phyloP scores from a whole-genome alignment of 768 basidiomycete species.

The Suillus lakei region DNA sequence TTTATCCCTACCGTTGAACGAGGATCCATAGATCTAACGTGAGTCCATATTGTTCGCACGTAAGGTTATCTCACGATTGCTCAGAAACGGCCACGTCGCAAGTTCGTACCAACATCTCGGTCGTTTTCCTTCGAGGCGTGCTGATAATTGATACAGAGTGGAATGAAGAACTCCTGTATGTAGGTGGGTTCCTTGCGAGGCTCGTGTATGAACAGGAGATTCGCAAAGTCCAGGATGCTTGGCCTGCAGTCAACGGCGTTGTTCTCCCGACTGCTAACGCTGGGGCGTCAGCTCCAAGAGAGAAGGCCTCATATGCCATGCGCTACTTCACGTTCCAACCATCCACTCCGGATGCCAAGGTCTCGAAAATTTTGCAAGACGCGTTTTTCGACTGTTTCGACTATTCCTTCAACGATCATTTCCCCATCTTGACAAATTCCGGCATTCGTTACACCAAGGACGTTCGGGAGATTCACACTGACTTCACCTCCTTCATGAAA shows the following conservation, averaged over 20 bases:
- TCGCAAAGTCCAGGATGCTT: constrained; percentile 46
- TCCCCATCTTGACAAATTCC: constrained; percentile 77
- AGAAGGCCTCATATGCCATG: constrained; percentile 67
- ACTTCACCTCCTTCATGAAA: constrained; percentile 74
- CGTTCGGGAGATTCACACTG: constrained; percentile 74
- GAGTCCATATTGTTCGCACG: constrained; percentile 28
- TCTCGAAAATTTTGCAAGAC: constrained; percentile 67
- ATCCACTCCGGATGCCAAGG: constrained; percentile 82
- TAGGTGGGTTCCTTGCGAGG: constrained; percentile 83
- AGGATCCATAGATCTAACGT: constrained; percentile 89
- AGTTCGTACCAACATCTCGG: constrained; percentile 43
- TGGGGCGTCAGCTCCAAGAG: neutral
- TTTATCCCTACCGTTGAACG: constrained; percentile 97
- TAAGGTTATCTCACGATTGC: constrained; percentile 2
- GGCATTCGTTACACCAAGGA: constrained; percentile 69
- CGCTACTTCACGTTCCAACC: constrained; percentile 86
- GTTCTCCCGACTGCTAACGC: neutral
- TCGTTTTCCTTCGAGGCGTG: neutral
- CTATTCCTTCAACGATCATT: constrained; percentile 50
- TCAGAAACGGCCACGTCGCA: constrained; percentile 83
- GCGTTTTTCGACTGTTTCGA: constrained; percentile 75
- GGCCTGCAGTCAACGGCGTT: constrained; percentile 18
- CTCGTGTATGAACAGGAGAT: constrained; percentile 87
- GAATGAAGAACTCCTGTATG: constrained; percentile 87
- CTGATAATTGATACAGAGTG: constrained; percentile 54